Evolutionary conservation across 1,284 basidiomycete species (phyloP).

Genomic region (Papiliotrema fonsecae): DNA sequence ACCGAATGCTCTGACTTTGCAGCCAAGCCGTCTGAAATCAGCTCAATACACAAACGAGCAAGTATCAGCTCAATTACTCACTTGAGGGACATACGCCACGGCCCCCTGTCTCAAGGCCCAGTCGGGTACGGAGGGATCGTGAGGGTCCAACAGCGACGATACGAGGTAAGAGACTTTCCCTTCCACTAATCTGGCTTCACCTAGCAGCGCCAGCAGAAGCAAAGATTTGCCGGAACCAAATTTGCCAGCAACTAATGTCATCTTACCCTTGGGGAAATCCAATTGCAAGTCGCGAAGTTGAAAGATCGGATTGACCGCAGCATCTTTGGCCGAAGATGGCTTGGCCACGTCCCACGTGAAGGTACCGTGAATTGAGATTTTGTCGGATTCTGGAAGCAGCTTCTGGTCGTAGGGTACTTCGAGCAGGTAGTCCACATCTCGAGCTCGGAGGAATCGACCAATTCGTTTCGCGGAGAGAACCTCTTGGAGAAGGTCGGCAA

Average conservation of each 20-base stretch:
- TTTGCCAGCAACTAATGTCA: conserved; percentile 70
- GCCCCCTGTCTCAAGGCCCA: conserved; percentile 54
- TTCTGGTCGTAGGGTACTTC: conserved; percentile 30
- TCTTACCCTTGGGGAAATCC: conserved; percentile 66
- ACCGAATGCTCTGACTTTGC: conserved; percentile 50
- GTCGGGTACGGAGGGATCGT: conserved; percentile 54
- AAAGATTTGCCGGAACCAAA: conserved; percentile 69
- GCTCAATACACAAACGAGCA: background rate
- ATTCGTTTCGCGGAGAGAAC: conserved; percentile 26
- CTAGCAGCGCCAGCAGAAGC: conserved; percentile 68
- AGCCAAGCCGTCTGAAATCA: conserved; percentile 50
- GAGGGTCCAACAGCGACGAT: conserved; percentile 41
- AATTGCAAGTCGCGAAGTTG: conserved; percentile 67
- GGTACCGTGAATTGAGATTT: conserved; percentile 23
- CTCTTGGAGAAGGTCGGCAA: conserved; percentile 23
- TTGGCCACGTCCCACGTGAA: conserved; percentile 25
- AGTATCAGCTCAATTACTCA: conserved; percentile 9
- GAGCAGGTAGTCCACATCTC: conserved; percentile 36
- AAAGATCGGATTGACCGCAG: conserved; percentile 54
- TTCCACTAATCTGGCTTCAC: conserved; percentile 72
- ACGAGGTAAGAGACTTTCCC: conserved; percentile 52
- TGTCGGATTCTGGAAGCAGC: conserved; percentile 14
- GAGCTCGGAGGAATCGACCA: conserved; percentile 16
- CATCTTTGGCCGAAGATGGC: background rate
- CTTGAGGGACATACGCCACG: conserved; percentile 52